These are phyloP conservation scores for Hypoxylon sp. DNA, from an alignment of 2,329 filamentous ascomycete species.

Conservation along the genomic window DNA sequence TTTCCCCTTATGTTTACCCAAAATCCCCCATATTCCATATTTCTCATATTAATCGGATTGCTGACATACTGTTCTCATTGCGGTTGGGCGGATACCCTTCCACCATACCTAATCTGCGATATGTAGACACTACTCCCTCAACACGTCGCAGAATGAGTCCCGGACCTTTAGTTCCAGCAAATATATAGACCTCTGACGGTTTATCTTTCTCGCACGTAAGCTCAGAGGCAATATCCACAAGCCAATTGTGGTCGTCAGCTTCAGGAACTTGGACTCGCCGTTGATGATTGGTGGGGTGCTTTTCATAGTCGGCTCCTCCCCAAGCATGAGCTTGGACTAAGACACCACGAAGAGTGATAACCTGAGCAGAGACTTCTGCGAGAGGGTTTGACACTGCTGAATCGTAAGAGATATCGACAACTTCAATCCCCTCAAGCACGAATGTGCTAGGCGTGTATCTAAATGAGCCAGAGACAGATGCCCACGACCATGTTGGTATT, in stretches of 20 bases:
- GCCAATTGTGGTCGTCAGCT: conserved; percentile 10
- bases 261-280: conserved; percentile 10
- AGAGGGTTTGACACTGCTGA: not conserved
- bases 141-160: conserved; percentile 23
- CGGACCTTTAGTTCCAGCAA: conserved; percentile 20
- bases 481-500: conserved; percentile 37
- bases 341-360: conserved; percentile 12
- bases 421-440: conserved; percentile 18
- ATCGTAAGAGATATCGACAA: conserved; percentile 12
- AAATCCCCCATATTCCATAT: no score
- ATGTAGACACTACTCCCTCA: conserved; percentile 12
- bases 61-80: not conserved
- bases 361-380: conserved; percentile 16
- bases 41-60: conserved; percentile 10
- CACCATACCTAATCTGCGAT: conserved; percentile 20
- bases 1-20: no score
- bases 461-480: conserved; percentile 30
- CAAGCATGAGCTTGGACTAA: conserved; percentile 17
- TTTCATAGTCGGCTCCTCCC: conserved; percentile 1
- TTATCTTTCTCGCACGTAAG: conserved; percentile 6
- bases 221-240: conserved; percentile 21
- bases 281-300: not conserved
- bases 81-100: conserved; percentile 3
- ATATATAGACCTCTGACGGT: conserved; percentile 14
- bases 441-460: conserved; percentile 1